Conservation (phyloP, 1,284 basidiomycete genomes). For the Sporisorium graminicola region DNA sequence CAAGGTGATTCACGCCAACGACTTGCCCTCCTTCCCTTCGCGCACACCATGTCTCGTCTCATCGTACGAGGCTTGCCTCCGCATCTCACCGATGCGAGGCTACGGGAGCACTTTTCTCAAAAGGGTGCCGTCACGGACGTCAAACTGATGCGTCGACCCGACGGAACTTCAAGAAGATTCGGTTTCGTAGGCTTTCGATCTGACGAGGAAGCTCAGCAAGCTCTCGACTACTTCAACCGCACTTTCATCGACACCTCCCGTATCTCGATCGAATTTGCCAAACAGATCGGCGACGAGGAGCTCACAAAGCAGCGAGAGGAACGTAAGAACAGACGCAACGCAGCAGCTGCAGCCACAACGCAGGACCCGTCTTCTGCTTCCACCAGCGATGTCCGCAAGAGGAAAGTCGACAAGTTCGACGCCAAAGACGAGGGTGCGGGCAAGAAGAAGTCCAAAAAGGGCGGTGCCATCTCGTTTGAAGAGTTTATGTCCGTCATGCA, state of each 20-base stretch:
- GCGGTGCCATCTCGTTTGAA: slow-evolving; percentile 60
- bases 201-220: slow-evolving; percentile 80
- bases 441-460: slow-evolving; percentile 37
- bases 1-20: background rate
- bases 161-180: slow-evolving; percentile 86
- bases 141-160: slow-evolving; percentile 81
- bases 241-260: slow-evolving; percentile 76
- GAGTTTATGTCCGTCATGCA: slow-evolving; percentile 68
- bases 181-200: slow-evolving; percentile 93
- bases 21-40: background rate
- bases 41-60: slow-evolving; percentile 78
- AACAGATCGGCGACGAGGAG: slow-evolving; percentile 71
- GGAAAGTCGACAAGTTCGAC: slow-evolving; percentile 18
- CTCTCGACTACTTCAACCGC: slow-evolving; percentile 85
- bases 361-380: slow-evolving; percentile 15
- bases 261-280: slow-evolving; percentile 81
- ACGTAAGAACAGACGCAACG: slow-evolving; percentile 30
- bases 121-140: slow-evolving; percentile 81
- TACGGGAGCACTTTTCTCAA: slow-evolving; percentile 78
- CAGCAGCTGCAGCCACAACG: slow-evolving; percentile 5
- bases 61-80: slow-evolving; percentile 89
- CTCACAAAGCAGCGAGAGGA: slow-evolving; percentile 45
- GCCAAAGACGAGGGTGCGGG: slow-evolving; percentile 2
- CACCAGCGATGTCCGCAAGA: slow-evolving; percentile 17
- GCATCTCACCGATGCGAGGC: slow-evolving; percentile 77